These are phyloP conservation scores for Paspalum notatum DNA, from an alignment of 176 grass and related monocot species.

Conservation along the genomic window DNA sequence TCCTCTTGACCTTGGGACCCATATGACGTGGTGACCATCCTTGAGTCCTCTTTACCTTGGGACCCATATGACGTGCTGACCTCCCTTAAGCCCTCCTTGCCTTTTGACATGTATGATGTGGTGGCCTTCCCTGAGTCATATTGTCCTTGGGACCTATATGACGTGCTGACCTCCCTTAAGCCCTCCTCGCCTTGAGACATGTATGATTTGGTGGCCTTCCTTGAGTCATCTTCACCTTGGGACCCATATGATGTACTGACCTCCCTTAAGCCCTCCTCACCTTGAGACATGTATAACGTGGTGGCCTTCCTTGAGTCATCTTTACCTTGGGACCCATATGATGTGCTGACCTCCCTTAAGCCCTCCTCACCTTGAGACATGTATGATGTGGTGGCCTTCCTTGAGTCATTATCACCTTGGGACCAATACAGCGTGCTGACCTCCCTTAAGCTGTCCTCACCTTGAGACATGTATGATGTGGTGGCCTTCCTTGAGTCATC, in stretches of 20 bases:
- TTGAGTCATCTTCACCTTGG: neutral
- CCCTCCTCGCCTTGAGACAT: neutral
- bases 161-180: neutral
- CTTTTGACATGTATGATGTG: neutral
- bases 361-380: neutral
- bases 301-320: neutral
- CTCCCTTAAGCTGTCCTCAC: neutral
- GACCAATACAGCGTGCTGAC: neutral
- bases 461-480: neutral
- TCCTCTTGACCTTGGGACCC: neutral
- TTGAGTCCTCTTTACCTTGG: neutral
- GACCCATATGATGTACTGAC: neutral
- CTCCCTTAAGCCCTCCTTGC: neutral
- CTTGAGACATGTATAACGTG: neutral
- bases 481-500: neutral
- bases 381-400: neutral
- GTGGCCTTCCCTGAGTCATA: neutral
- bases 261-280: neutral
- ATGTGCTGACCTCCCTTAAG: neutral
- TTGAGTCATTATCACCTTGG: neutral
- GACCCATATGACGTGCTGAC: neutral
- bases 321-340: neutral
- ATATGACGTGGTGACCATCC: neutral
- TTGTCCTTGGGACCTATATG: neutral
- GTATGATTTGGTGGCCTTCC: neutral